phyloP scores from a whole-genome alignment of 73 alveolate species.

The Paramecium sexaurelia region DNA sequence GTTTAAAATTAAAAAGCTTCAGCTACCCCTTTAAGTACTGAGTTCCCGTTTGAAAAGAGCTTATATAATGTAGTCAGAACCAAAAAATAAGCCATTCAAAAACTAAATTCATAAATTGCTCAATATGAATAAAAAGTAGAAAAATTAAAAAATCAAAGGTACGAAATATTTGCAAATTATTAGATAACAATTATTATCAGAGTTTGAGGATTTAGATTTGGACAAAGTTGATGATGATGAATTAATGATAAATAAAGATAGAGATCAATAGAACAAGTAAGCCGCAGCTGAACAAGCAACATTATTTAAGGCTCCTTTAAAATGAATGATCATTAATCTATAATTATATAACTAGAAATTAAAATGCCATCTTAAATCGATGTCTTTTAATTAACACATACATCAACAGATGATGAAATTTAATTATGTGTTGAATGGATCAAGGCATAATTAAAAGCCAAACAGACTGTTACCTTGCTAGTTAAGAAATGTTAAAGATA shows the following conservation, averaged over 20 bases:
- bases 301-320: slow-evolving; percentile 49
- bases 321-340: background rate
- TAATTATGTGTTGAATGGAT: slow-evolving; percentile 44
- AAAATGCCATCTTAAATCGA: slow-evolving; percentile 55
- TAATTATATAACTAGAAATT: background rate
- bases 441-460: slow-evolving; percentile 39
- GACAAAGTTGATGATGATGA: slow-evolving; percentile 44
- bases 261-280: background rate
- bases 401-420: slow-evolving; percentile 42
- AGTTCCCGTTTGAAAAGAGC: background rate
- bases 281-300: background rate
- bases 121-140: background rate
- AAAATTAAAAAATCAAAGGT: slow-evolving; percentile 12
- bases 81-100: background rate
- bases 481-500: slow-evolving; percentile 28
- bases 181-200: slow-evolving; percentile 37
- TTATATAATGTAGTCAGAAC: background rate
- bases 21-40: slow-evolving; percentile 1
- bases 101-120: background rate
- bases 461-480: background rate
- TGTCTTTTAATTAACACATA: slow-evolving; percentile 41
- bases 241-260: background rate
- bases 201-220: slow-evolving; percentile 38
- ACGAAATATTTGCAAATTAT: background rate
- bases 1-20: slow-evolving; percentile 45